phyloP scores from a whole-genome alignment of 2,329 filamentous ascomycete species.

The Penicillium sp. region DNA sequence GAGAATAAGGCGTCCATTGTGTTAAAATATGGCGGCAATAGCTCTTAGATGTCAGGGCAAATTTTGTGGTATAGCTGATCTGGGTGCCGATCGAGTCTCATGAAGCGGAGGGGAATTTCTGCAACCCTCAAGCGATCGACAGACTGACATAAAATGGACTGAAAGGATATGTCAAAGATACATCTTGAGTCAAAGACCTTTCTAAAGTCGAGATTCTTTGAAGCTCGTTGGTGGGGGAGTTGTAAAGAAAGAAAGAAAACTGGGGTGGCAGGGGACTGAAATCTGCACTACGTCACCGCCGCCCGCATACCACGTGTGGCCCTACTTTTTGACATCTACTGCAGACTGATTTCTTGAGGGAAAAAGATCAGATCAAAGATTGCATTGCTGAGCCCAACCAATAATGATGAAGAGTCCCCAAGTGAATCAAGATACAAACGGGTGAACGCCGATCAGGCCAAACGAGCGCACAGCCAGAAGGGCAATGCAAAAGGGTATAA shows the following conservation, averaged over 20 bases:
- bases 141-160: neutral
- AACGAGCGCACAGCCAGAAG: conserved; percentile 7
- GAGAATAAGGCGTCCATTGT: conserved; percentile 55
- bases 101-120: neutral
- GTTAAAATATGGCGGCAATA: neutral
- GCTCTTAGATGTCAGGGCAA: neutral
- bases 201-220: neutral
- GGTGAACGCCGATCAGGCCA: conserved; percentile 5
- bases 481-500: conserved; percentile 27
- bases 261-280: conserved; percentile 13
- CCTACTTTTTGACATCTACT: neutral
- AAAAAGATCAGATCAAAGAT: neutral
- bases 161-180: neutral
- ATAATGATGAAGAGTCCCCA: conserved; percentile 8
- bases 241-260: conserved; percentile 7
- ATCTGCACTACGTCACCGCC: conserved; percentile 23
- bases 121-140: neutral
- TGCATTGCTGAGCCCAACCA: neutral
- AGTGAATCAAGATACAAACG: neutral
- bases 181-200: neutral
- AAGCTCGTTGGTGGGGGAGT: neutral
- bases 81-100: neutral
- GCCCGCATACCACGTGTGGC: conserved; percentile 13
- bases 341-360: neutral
- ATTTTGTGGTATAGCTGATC: neutral